phyloP scores from a whole-genome alignment of 495 filamentous ascomycete species.

The Rhypophila decipiens region DNA sequence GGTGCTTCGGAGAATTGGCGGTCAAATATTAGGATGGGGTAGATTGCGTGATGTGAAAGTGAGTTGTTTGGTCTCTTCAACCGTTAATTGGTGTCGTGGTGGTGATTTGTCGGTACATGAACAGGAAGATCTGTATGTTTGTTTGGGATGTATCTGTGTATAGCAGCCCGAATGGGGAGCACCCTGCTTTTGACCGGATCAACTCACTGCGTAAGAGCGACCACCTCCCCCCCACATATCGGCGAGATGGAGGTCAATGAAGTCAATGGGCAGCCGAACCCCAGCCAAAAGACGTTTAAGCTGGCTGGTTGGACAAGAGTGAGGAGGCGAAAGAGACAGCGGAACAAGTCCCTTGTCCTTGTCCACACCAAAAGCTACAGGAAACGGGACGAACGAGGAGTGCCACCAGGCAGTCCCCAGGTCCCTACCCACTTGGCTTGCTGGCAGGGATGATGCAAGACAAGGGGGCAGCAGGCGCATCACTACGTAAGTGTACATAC shows the following conservation, averaged over 20 bases:
- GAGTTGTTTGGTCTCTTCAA: background rate
- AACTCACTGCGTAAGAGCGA: background rate
- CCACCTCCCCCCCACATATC: conserved; percentile 3
- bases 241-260: conserved; percentile 11
- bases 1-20: conserved; percentile 29
- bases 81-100: conserved; percentile 2
- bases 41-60: conserved; percentile 16
- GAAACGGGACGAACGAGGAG: no score
- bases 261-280: conserved; percentile 17
- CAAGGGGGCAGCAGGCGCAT: no score
- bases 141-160: no score
- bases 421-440: no score
- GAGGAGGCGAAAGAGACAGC: background rate
- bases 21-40: conserved; percentile 24
- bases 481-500: no score
- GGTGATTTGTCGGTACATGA: no score
- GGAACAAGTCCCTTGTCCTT: no score
- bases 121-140: no score
- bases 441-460: background rate
- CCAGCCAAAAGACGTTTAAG: background rate
- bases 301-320: background rate
- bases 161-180: background rate
- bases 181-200: conserved; percentile 14
- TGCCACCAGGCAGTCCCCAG: no score
- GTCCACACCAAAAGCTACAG: no score